Conservation (phyloP, 805 yeast species). For the Metschnikowia orientalis region DNA sequence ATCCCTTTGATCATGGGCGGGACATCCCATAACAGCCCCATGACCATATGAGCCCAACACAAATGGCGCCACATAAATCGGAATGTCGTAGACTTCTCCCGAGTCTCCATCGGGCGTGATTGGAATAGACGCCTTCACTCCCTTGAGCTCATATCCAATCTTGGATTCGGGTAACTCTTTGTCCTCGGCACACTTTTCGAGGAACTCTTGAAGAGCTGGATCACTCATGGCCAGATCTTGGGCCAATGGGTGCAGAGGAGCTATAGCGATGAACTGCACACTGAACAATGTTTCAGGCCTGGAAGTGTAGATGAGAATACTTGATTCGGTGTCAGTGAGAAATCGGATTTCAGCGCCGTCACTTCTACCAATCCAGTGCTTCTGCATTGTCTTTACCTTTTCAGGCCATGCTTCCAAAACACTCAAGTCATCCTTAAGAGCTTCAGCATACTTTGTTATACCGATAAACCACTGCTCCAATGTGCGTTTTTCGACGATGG, state of each 20-base stretch:
- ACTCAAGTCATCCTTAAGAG: slow-evolving; percentile 59
- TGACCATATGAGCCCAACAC: slow-evolving; percentile 80
- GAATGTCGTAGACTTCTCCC: slow-evolving; percentile 37
- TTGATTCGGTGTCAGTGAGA: slow-evolving; percentile 19
- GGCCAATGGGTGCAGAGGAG: slow-evolving; percentile 66
- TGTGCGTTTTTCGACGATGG: slow-evolving; percentile 75
- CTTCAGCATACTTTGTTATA: slow-evolving; percentile 76
- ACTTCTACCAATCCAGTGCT: slow-evolving; percentile 90
- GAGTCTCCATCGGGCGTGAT: slow-evolving; percentile 33
- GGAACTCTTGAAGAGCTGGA: slow-evolving; percentile 41
- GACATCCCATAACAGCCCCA: slow-evolving; percentile 98
- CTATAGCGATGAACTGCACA: slow-evolving; percentile 77
- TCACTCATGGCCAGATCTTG: slow-evolving; percentile 35
- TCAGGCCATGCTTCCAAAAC: slow-evolving; percentile 75
- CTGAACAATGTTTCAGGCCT: slow-evolving; percentile 84
- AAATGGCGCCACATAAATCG: slow-evolving; percentile 87
- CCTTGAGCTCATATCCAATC: slow-evolving; percentile 53
- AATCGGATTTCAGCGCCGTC: slow-evolving; percentile 71
- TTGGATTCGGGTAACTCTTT: slow-evolving; percentile 26
- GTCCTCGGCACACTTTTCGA: slow-evolving; percentile 47
- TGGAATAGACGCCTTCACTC: slow-evolving; percentile 54
- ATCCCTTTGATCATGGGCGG: slow-evolving; percentile 88
- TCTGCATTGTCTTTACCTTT: slow-evolving; percentile 86
- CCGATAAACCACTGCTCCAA: slow-evolving; percentile 93
- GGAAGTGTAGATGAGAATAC: slow-evolving; percentile 69